phyloP scores from a whole-genome alignment of 139 green algal genomes.

The Volvox africanus region DNA sequence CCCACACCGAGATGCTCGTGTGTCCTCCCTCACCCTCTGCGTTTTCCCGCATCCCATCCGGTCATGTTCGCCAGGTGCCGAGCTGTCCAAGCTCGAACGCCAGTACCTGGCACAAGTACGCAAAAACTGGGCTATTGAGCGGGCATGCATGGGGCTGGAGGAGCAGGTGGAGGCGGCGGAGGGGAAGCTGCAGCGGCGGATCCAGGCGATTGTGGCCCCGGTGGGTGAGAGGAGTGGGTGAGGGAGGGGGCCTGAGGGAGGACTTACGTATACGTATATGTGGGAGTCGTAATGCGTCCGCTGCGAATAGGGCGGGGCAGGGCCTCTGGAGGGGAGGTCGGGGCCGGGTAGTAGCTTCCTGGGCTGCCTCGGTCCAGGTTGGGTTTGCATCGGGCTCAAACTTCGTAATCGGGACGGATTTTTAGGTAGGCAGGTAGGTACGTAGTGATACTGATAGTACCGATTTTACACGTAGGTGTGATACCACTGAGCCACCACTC shows the following conservation, averaged over 20 bases:
- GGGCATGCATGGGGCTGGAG: conserved; percentile 67
- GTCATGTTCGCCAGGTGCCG: neutral
- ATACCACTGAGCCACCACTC: too few species aligned
- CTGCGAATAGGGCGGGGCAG: neutral
- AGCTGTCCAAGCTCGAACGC: conserved; percentile 45
- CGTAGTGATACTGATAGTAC: too few species aligned
- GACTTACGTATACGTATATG: too few species aligned
- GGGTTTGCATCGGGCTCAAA: too few species aligned
- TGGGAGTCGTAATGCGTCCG: neutral
- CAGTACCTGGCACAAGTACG: conserved; percentile 51
- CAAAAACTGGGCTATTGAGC: conserved; percentile 79
- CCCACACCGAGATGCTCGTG: neutral
- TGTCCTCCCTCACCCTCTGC: neutral
- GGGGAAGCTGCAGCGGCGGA: conserved; percentile 17
- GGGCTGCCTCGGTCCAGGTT: too few species aligned
- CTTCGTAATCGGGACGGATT: too few species aligned
- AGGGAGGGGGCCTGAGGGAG: neutral
- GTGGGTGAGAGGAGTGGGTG: neutral
- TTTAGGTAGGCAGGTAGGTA: too few species aligned
- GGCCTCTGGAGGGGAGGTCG: neutral
- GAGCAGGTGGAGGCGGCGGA: conserved; percentile 51
- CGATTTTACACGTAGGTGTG: too few species aligned
- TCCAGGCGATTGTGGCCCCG: neutral
- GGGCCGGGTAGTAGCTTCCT: too few species aligned
- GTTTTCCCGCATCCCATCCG: too few species aligned